Evolutionary conservation across 805 yeast species (phyloP), one percentile per base, ranked within the genome.

Genomic region (Nakazawaea holstii): DNA sequence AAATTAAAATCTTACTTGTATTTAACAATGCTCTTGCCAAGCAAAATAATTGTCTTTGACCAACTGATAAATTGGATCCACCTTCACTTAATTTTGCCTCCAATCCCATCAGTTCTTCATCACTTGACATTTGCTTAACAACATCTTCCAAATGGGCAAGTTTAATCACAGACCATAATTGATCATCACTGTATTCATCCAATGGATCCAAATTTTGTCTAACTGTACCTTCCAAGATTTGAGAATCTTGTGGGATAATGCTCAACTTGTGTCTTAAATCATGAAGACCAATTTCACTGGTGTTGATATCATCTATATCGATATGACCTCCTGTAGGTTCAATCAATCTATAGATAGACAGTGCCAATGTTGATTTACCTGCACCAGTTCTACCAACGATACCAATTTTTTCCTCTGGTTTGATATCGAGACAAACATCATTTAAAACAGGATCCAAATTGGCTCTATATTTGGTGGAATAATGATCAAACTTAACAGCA

Each of bases 311-410:
- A 67, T 91, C 97, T 55, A 90, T 86, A 35, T 69, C 64, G n/a
- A 95, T 95, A 8, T 64, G 67, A 6, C 82, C 79, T 1, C 85
- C 77, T 20, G 71, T 65, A 6, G 86, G 77, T 65, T 91, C 97
- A 57, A 91, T 87, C 40, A 90, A 79, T 55, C 97, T 71, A 73
- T 87, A 90, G 35, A 90, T 67, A 0, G 97, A 94, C 58, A 88
- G 67, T 0, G 96, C 85, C 58, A 90, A 72, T 1, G 96, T 84
- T 0, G 94, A 84, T 64, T 90, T 90, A 53, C 98, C 98, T 2
- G 97, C 97, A 53, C 98, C 98, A 0, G 98, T 91, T 61, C 98
- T 78, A 26, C 98, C 98, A 48, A 92, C 97, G 65, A 91, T 90
- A 52, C 98, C 98, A 59, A 91, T 73, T 64, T 92, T 92, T 62